These are phyloP conservation scores for Tremella fuciformis DNA, from an alignment of 768 basidiomycete genomes.

Conservation along the genomic window DNA sequence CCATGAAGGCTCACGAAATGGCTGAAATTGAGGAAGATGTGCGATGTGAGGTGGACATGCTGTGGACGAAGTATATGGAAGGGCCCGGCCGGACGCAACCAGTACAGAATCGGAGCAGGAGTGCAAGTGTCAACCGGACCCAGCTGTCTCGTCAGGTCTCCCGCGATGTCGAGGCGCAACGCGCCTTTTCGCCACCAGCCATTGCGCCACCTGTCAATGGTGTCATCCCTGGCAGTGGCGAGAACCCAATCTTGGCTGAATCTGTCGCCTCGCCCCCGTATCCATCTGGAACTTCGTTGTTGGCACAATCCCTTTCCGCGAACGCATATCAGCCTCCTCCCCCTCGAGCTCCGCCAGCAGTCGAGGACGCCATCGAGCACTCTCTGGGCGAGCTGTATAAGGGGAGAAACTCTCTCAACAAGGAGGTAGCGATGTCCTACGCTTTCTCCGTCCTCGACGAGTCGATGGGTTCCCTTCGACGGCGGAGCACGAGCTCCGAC, in stretches of 20 bases:
- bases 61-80: constrained; percentile 41
- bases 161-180: constrained; percentile 1
- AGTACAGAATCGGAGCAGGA: not conserved
- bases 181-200: not conserved
- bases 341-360: constrained; percentile 9
- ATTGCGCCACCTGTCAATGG: too few species aligned
- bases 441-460: constrained; percentile 30
- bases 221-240: not conserved
- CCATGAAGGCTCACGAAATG: constrained; percentile 34
- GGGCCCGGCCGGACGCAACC: constrained; percentile 13
- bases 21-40: constrained; percentile 35
- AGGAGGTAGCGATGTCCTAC: constrained; percentile 37
- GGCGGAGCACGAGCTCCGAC: not conserved
- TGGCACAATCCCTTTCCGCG: constrained; percentile 41
- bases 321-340: constrained; percentile 30
- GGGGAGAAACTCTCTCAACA: constrained; percentile 26
- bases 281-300: constrained; percentile 25
- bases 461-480: constrained; percentile 16
- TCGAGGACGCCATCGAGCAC: constrained; percentile 23
- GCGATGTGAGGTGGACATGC: constrained; percentile 42
- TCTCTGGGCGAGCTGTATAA: constrained; percentile 18
- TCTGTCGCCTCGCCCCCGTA: constrained; percentile 12
- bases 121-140: not conserved
- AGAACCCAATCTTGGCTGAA: constrained; percentile 28
- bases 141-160: not conserved